Percentiles rank a stretch among this genome's conserved stretches.
Conservation (phyloP, 2,329 filamentous ascomycete species). For the Fusarium dlaminii region DNA sequence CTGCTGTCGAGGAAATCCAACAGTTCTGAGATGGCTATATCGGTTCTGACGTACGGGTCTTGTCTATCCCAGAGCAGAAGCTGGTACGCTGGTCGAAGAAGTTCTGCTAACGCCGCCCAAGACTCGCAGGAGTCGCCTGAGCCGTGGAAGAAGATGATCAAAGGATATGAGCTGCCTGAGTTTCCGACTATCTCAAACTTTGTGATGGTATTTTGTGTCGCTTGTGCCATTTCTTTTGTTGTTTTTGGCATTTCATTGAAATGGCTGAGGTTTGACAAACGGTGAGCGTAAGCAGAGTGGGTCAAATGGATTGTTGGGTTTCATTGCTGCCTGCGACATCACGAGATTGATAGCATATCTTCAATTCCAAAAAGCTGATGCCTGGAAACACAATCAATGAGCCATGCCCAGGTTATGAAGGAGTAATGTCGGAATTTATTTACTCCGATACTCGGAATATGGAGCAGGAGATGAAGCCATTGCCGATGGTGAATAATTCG, state of each 20-base stretch:
- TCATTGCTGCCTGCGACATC: not conserved
- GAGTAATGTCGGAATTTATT: not conserved
- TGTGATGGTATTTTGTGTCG: not conserved
- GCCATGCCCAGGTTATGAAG: fast-evolving
- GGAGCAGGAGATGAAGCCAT: not conserved
- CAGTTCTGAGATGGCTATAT: not conserved
- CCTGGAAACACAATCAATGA: not conserved
- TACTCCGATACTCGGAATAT: fast-evolving
- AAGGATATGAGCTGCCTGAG: not conserved
- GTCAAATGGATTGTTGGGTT: not conserved
- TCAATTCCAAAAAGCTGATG: not conserved
- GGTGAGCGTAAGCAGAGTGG: conserved; percentile 1
- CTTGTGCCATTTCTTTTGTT: not conserved
- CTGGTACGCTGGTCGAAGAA: conserved; percentile 2
- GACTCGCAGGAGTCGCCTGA: conserved; percentile 34
- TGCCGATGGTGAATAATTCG: fast-evolving
- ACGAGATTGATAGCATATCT: not conserved
- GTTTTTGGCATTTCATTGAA: not conserved
- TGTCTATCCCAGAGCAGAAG: conserved; percentile 28
- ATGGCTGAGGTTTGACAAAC: not conserved
- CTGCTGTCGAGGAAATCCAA: not conserved
- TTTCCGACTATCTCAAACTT: not conserved
- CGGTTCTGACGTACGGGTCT: not conserved
- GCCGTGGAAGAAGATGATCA: conserved; percentile 35
- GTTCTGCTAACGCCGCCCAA: conserved; percentile 13